phyloP scores from a whole-genome alignment of 202 grass and related monocot species.

The Setaria italica region DNA sequence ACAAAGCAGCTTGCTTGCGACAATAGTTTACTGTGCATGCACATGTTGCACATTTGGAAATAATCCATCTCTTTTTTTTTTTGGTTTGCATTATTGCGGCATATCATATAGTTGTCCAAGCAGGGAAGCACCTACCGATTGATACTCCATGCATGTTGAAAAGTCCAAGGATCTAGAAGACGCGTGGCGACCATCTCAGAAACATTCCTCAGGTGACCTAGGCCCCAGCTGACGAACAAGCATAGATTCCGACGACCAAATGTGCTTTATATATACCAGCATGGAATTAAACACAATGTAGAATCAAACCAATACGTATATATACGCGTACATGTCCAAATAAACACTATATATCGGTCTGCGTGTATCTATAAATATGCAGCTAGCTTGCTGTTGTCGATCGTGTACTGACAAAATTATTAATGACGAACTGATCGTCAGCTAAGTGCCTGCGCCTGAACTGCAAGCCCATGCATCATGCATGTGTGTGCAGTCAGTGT shows the following conservation, averaged over 20 bases:
- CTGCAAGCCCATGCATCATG: neutral
- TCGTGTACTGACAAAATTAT: neutral
- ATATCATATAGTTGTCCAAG: no score
- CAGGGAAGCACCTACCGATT: neutral
- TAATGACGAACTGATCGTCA: neutral
- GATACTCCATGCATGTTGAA: conserved; percentile 20
- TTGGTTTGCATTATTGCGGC: neutral
- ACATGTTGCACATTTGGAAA: conserved; percentile 34
- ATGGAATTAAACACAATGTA: neutral
- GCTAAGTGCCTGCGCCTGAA: neutral
- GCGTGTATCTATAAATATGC: neutral
- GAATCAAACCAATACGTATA: no score
- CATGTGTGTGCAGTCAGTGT: neutral
- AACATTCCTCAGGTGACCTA: conserved; percentile 13
- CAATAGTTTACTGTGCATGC: neutral
- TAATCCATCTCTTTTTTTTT: neutral
- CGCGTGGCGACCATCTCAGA: conserved; percentile 24
- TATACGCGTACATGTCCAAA: neutral
- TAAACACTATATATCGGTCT: no score
- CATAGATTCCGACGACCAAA: neutral
- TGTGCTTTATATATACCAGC: neutral
- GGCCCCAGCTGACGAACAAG: neutral
- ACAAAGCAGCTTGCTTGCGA: neutral
- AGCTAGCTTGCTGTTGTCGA: neutral
- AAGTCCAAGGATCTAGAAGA: conserved; percentile 42